A percentile compares a stretch with the other conserved stretches of the same genome.
Conservation (phyloP, 495 filamentous ascomycete genomes). For the Trichoderma reesei region DNA sequence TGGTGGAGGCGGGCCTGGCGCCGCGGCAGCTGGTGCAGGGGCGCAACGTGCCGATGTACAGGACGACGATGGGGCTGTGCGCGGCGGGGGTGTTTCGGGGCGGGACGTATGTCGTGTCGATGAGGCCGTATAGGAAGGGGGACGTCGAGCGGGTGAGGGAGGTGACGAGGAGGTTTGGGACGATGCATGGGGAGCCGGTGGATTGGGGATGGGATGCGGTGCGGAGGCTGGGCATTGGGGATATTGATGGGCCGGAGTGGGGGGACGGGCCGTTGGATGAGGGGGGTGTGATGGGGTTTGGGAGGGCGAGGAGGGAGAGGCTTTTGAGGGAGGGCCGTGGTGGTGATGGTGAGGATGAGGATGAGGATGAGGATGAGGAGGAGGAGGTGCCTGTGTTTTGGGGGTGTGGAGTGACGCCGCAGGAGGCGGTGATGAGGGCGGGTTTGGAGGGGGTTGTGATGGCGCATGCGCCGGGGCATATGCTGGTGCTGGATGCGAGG, state of each 20-base stretch:
- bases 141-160: conserved; percentile 40
- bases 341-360: conserved; percentile 10
- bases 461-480: conserved; percentile 46
- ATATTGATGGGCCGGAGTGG: conserved; percentile 38
- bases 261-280: conserved; percentile 28
- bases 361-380: conserved; percentile 18
- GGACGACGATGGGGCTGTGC: conserved; percentile 35
- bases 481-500: conserved; percentile 42
- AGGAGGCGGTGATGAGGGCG: conserved; percentile 43
- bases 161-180: conserved; percentile 35
- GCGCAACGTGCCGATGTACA: conserved; percentile 45
- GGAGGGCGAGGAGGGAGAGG: not conserved
- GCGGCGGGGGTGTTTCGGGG: conserved; percentile 45
- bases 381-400: conserved; percentile 44
- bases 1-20: conserved; percentile 32
- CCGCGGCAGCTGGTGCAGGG: conserved; percentile 32
- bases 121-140: conserved; percentile 38
- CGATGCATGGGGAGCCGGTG: conserved; percentile 49
- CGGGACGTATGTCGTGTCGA: conserved; percentile 41
- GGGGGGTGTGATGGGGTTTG: conserved; percentile 18
- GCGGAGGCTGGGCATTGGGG: conserved; percentile 33
- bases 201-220: conserved; percentile 50
- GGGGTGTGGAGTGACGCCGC: conserved; percentile 51
- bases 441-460: conserved; percentile 40
- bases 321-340: not conserved